Percentiles rank a stretch among this genome's conserved stretches.
These are phyloP conservation scores for Biscogniauxia sp. DNA, from an alignment of 2,329 filamentous ascomycete species.

Conservation along the genomic window DNA sequence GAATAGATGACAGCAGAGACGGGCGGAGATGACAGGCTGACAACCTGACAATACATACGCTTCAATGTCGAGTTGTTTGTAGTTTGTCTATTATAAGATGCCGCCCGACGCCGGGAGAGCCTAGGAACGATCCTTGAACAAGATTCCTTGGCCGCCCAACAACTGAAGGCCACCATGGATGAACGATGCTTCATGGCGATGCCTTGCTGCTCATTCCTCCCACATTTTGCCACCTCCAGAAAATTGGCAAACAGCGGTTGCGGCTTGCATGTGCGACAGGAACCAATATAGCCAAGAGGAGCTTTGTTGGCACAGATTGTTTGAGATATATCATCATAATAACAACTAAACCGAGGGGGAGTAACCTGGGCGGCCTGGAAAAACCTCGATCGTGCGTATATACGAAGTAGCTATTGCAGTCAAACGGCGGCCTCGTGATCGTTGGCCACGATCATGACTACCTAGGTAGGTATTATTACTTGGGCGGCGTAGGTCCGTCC, in stretches of 20 bases:
- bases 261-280: background rate
- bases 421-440: background rate
- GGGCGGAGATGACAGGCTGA: background rate
- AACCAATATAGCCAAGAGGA: background rate
- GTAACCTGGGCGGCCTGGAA: background rate
- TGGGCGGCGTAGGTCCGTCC: too few relatives aligned
- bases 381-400: background rate
- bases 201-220: background rate
- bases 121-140: background rate
- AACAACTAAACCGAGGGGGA: background rate
- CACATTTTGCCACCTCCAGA: background rate
- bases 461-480: too few relatives aligned
- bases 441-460: too few relatives aligned
- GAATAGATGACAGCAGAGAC: background rate
- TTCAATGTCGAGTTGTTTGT: background rate
- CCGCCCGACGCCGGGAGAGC: too few relatives aligned
- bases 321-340: slow-evolving; percentile 1
- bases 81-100: background rate
- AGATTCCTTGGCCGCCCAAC: background rate
- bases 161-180: background rate
- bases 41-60: background rate
- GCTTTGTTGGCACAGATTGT: slow-evolving; percentile 1
- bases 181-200: background rate
- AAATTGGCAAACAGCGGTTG: background rate
- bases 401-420: background rate